These are phyloP conservation scores for Cercospora zeina DNA, from an alignment of 2,329 filamentous ascomycete species.

Conservation along the genomic window DNA sequence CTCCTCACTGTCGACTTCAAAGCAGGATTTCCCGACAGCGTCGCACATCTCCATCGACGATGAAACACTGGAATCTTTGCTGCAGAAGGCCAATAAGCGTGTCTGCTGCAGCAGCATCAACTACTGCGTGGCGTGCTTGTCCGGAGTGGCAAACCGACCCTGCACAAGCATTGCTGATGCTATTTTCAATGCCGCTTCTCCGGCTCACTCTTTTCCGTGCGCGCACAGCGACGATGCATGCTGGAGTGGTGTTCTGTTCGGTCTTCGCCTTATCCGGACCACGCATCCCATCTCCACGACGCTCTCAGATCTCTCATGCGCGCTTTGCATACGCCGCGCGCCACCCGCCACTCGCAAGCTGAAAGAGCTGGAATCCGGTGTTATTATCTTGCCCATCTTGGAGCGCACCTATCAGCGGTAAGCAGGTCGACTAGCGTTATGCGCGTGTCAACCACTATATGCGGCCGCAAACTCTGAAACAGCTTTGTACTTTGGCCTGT, in stretches of 20 bases:
- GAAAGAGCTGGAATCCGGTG: conserved; percentile 6
- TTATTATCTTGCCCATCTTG: not conserved
- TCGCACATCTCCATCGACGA: conserved; percentile 2
- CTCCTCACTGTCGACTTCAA: not conserved
- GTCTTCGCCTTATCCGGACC: not conserved
- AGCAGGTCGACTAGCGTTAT: conserved; percentile 17
- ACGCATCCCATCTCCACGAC: not conserved
- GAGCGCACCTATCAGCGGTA: conserved; percentile 10
- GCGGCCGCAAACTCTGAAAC: conserved; percentile 22
- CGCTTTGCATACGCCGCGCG: not conserved
- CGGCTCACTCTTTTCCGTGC: conserved; percentile 2
- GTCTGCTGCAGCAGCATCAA: conserved; percentile 4
- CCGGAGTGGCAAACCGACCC: conserved; percentile 18
- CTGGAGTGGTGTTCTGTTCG: not conserved
- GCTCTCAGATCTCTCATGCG: not conserved
- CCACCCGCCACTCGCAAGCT: not conserved
- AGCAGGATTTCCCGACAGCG: not conserved
- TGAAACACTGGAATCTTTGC: conserved; percentile 6
- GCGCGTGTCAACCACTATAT: conserved; percentile 16
- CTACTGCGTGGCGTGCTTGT: conserved; percentile 15
- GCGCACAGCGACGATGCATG: not conserved
- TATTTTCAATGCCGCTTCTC: conserved; percentile 13
- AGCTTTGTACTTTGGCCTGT: conserved; percentile 18
- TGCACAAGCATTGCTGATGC: conserved; percentile 11
- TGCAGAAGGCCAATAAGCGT: conserved; percentile 9